Evolutionary conservation across 345 rosid species (phyloP).

Genomic region (Melaleuca alternifolia): DNA sequence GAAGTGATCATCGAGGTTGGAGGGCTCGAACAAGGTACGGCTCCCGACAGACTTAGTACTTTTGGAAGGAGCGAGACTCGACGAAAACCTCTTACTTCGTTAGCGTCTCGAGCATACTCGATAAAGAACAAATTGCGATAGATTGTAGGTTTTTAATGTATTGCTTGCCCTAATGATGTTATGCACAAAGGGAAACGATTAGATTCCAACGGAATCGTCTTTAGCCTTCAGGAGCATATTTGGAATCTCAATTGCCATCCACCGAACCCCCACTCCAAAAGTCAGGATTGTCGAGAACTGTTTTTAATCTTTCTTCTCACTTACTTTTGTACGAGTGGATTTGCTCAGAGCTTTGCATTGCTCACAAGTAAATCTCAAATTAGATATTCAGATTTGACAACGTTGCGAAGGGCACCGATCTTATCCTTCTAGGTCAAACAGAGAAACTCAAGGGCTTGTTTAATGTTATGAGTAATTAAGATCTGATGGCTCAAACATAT

Average conservation of each 20-base stretch:
- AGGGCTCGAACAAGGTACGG: background rate
- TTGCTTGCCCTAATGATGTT: background rate
- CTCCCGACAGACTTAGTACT: background rate
- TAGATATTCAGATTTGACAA: background rate
- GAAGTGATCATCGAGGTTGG: background rate
- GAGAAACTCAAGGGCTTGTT: background rate
- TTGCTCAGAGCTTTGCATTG: background rate
- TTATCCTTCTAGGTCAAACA: background rate
- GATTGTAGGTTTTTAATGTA: background rate
- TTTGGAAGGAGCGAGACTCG: background rate
- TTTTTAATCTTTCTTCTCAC: background rate
- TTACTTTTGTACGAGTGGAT: background rate
- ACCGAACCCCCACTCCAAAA: background rate
- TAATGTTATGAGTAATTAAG: background rate
- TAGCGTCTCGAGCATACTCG: background rate
- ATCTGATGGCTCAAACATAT: background rate
- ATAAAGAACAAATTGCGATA: background rate
- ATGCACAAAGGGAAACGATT: background rate
- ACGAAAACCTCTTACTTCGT: background rate
- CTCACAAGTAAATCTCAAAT: background rate
- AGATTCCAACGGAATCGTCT: background rate
- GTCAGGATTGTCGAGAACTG: background rate
- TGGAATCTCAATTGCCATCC: background rate
- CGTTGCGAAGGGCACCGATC: background rate
- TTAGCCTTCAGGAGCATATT: background rate